Evolutionary conservation across 1,284 basidiomycete genomes (phyloP).

Genomic region (Austroboletus sp.): DNA sequence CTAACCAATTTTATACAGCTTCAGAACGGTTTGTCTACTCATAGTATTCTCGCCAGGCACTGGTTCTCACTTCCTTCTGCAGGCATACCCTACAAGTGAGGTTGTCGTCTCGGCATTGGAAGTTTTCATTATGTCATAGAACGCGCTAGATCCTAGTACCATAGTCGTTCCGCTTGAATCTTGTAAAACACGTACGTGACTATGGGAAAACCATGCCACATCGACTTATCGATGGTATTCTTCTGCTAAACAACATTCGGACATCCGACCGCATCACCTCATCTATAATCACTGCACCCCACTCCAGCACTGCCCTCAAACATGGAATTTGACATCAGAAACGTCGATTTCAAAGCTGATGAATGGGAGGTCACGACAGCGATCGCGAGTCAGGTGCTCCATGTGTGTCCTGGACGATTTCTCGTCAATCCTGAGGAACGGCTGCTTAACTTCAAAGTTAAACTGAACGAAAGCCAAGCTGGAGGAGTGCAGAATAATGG

Average conservation of each 20-base stretch:
- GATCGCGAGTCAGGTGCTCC: slow-evolving; percentile 47
- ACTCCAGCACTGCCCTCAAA: background rate
- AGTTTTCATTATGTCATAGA: background rate
- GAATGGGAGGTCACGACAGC: slow-evolving; percentile 51
- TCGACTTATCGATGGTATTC: too few relatives aligned
- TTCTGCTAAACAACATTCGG: too few relatives aligned
- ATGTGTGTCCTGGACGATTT: slow-evolving; percentile 39
- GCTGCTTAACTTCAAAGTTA: slow-evolving; percentile 52
- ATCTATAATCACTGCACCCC: too few relatives aligned
- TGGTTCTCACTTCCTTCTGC: slow-evolving; percentile 7
- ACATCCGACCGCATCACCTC: too few relatives aligned
- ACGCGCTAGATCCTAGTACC: background rate
- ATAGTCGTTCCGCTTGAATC: too few relatives aligned
- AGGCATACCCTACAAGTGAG: slow-evolving; percentile 53
- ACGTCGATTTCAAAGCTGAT: slow-evolving; percentile 43
- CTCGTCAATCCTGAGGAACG: slow-evolving; percentile 34
- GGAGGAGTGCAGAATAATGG: slow-evolving; percentile 57
- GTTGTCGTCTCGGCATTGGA: background rate
- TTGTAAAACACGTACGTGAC: too few relatives aligned
- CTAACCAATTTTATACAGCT: slow-evolving; percentile 34
- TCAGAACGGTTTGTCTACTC: slow-evolving; percentile 43
- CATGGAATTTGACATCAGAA: slow-evolving; percentile 50
- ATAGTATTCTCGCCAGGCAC: background rate
- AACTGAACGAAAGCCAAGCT: slow-evolving; percentile 41
- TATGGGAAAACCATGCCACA: too few relatives aligned